These are phyloP conservation scores for Alternaria novae-zelandiae DNA, from an alignment of 2,329 filamentous ascomycete species.

Conservation along the genomic window DNA sequence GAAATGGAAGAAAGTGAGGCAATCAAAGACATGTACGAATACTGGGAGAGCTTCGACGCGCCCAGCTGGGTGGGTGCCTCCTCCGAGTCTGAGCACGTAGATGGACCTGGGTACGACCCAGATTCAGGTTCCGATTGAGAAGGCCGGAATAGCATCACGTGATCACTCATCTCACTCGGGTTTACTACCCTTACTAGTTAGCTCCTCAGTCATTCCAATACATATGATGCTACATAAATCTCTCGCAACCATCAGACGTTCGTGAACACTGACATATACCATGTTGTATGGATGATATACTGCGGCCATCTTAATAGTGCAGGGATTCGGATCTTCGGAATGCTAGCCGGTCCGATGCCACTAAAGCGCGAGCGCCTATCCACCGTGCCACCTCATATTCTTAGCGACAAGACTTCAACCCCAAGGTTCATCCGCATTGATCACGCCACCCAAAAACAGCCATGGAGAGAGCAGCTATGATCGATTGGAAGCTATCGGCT, in stretches of 20 bases:
- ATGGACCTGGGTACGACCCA: background rate
- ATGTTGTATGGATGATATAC: background rate
- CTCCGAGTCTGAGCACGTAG: background rate
- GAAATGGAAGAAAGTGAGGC: background rate
- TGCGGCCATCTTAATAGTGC: background rate
- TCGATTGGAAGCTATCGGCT: background rate
- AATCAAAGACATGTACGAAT: background rate
- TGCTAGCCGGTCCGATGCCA: background rate
- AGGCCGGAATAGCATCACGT: background rate
- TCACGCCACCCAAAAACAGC: background rate
- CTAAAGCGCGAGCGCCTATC: background rate
- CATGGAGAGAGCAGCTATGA: background rate
- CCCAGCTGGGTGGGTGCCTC: background rate
- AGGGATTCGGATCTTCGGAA: background rate
- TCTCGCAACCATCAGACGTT: background rate
- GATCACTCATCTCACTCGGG: background rate
- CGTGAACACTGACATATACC: background rate
- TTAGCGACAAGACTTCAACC: background rate
- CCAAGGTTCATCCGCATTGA: background rate
- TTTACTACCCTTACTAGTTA: background rate
- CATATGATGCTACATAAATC: background rate
- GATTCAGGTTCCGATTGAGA: background rate
- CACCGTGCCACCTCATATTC: background rate
- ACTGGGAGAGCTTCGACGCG: background rate
- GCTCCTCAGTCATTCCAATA: background rate